These are phyloP conservation scores for Eremothecium cymbalariae DNA, from an alignment of 1,139 yeast genomes.

Conservation along the genomic window DNA sequence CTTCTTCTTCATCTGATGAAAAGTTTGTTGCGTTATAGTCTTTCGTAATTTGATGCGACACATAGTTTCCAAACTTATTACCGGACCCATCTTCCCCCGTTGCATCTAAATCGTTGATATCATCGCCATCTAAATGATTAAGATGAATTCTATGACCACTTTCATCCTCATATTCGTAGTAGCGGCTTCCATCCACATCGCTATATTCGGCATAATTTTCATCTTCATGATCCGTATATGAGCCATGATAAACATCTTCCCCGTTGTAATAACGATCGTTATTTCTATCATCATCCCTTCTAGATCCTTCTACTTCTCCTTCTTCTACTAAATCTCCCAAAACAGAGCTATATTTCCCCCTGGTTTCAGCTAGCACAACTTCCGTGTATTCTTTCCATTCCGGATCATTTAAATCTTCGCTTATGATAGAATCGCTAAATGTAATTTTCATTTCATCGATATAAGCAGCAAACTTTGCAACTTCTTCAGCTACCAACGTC, in stretches of 20 bases:
- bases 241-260: conserved; percentile 16
- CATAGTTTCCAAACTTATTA: conserved; percentile 63
- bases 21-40: conserved; percentile 51
- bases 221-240: conserved; percentile 22
- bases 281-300: conserved; percentile 15
- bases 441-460: conserved; percentile 33
- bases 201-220: conserved; percentile 30
- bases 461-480: conserved; percentile 65
- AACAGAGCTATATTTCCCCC: conserved; percentile 93
- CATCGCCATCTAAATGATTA: conserved; percentile 14
- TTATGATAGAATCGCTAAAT: conserved; percentile 25
- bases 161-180: conserved; percentile 8
- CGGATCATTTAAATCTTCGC: conserved; percentile 36
- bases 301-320: conserved; percentile 24
- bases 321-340: conserved; percentile 58
- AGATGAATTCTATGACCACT: conserved; percentile 4
- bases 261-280: conserved; percentile 14
- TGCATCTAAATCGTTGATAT: conserved; percentile 18
- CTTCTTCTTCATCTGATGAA: conserved; percentile 29
- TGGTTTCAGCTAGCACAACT: conserved; percentile 72
- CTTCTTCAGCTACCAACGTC: conserved; percentile 92
- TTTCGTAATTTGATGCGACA: conserved; percentile 70
- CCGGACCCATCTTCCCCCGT: conserved; percentile 26
- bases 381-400: conserved; percentile 83
- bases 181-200: conserved; percentile 18